Evolutionary conservation across 2,329 filamentous ascomycete genomes (phyloP), one percentile per base, ranked within the genome.

Genomic region (Penicillium sp.): DNA sequence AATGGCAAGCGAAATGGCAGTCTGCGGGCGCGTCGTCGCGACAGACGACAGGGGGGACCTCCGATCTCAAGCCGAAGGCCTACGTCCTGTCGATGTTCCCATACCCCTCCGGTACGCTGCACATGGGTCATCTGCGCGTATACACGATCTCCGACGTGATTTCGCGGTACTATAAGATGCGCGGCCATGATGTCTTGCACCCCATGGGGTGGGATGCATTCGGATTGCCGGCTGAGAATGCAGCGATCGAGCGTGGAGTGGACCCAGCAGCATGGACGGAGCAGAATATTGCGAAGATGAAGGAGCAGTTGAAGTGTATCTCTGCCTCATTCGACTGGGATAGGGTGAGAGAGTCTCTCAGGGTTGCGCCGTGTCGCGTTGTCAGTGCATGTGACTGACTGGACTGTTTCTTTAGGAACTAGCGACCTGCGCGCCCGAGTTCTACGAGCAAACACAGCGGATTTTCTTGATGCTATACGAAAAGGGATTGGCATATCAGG

Each of bases 131-230:
- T 74, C 80, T 96, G 41, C 88, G 92, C 49, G 91, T 96, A 52
- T 96, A 96, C 79, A 91, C 92, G 39, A 95, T 96, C 64, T 91
- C 92, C 61, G 92, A 96, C 78, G 90, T 93, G 10, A 79, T 96
- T 54, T 87, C 91, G 14, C 85, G 92, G 55, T 96, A 88, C 71
- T 86, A 88, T 68, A 84, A 83, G 28, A 87, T 96, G 78, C 86
- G 88, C 66, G 92, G 92, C 15, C 82, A 87, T 66, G 78, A 90
- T 57, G 91, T 96, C 35, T 76, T 96, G 55, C 85, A 96, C 64
- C 91, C 92, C n/a, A 96, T 96, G 84, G 92, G 92, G 11, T 96
- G 92, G 92, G 92, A 96, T 80, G 90, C 91, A 5, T 96, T 96
- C 77, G 92, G 92, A 1, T 79, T 96, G 57, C 92, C 92, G 11